Evolutionary conservation across 768 basidiomycete genomes (phyloP), one percentile per base, ranked within the genome.

Genomic region (Erythrobasidium yunnanense): DNA sequence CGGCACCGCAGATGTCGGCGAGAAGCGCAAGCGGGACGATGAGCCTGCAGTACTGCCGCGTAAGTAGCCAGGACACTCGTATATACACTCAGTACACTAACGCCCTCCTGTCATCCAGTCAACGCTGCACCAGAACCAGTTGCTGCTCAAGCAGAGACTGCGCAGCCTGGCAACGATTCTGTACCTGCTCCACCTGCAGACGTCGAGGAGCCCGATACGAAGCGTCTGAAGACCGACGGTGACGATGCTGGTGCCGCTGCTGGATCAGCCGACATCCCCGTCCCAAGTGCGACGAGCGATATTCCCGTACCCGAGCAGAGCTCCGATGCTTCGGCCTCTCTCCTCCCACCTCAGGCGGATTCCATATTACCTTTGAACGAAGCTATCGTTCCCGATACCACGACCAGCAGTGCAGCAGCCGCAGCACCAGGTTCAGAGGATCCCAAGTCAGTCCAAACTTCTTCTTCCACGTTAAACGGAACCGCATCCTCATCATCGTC

Each of bases 11-110:
- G 65, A 66, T 2, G 32, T 27, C 34, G 23, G 25, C 18, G 49
- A 20, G 18, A 68, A 68, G 30, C 46, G 67, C 5, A 68, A 68
- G 42, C 56, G 30, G 23, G 67, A 68, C 35, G 67, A 65, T 20
- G 66, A 45, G 3, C 18, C 58, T 45, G 11, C 38, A 20, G 38
- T 20, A 11, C 11, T 45, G 38, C 38, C 38, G n/a, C n/a, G n/a
- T n/a, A n/a, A n/a, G n/a, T n/a, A n/a, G n/a, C n/a, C n/a, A n/a
- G n/a, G n/a, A n/a, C n/a, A n/a, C n/a, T n/a, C n/a, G n/a, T n/a
- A n/a, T n/a, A n/a, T n/a, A n/a, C n/a, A n/a, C n/a, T n/a, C n/a
- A n/a, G n/a, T n/a, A n/a, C n/a, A n/a, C n/a, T n/a, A n/a, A n/a
- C n/a, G n/a, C 11, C 38, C 38, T n/a, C 38, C n/a, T 33, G 30